phyloP scores from a whole-genome alignment of 129 eudicot species.

The Smallanthus sonchifolius region DNA sequence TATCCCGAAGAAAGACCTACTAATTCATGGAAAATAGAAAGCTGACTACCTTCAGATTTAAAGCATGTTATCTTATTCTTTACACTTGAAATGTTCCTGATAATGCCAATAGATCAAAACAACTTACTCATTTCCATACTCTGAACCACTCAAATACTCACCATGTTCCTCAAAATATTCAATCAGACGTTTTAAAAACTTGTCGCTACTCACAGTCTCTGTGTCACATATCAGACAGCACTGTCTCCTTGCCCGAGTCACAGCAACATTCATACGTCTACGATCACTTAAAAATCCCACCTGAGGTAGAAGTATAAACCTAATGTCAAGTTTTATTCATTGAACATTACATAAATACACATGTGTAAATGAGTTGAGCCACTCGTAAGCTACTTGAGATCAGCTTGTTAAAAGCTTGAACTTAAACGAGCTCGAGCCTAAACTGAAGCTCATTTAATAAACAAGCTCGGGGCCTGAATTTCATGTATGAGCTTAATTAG shows the following conservation, averaged over 20 bases:
- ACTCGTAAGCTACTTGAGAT: background rate
- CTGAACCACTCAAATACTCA: constrained; percentile 95
- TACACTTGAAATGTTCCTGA: too few relatives aligned
- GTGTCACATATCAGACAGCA: constrained; percentile 90
- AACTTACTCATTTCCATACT: constrained; percentile 47
- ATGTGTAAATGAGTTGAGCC: background rate
- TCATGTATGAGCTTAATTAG: background rate
- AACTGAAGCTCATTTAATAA: background rate
- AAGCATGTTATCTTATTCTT: background rate
- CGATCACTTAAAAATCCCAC: constrained; percentile 96
- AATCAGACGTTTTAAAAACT: constrained; percentile 73
- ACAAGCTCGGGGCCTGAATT: background rate
- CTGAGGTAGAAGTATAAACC: constrained; percentile 27
- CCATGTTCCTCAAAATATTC: constrained; percentile 97
- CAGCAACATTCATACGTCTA: constrained; percentile 99
- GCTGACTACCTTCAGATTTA: background rate
- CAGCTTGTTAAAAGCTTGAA: background rate
- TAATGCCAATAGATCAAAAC: background rate
- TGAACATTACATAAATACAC: background rate
- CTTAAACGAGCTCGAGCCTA: background rate
- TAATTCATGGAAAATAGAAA: background rate
- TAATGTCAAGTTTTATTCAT: background rate
- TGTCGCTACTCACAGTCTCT: constrained; percentile 89
- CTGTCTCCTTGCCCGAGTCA: constrained; percentile 97
- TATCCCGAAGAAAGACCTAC: too few relatives aligned